Conservation (phyloP, 371 early-diverging fungal genomes). For the Apophysomyces elegans region DNA sequence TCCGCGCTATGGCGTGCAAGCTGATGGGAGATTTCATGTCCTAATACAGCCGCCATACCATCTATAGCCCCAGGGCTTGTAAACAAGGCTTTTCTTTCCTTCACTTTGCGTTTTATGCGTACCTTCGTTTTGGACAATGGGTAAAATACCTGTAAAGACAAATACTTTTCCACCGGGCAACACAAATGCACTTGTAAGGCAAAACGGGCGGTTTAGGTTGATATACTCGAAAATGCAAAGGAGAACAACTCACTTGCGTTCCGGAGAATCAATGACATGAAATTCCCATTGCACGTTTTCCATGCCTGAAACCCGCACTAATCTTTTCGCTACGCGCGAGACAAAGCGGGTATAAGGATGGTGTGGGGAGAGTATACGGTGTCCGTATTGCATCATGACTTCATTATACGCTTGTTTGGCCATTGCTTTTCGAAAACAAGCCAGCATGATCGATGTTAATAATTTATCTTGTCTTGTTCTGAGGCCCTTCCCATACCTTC, state of each 20-base stretch:
- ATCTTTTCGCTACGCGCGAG: slow-evolving; percentile 60
- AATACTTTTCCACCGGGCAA: slow-evolving; percentile 93
- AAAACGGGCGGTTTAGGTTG: background rate
- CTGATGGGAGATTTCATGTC: slow-evolving; percentile 91
- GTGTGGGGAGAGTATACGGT: slow-evolving; percentile 61
- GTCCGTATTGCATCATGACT: slow-evolving; percentile 65
- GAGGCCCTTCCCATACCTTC: slow-evolving; percentile 35
- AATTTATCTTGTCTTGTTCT: background rate
- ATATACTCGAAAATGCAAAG: background rate
- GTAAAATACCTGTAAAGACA: slow-evolving; percentile 88
- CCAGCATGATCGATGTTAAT: background rate
- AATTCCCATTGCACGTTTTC: slow-evolving; percentile 76
- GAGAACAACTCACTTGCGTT: slow-evolving; percentile 62
- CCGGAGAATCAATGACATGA: slow-evolving; percentile 79
- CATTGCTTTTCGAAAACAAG: slow-evolving; percentile 39
- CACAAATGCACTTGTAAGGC: slow-evolving; percentile 78
- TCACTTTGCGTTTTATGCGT: background rate
- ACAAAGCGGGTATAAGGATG: slow-evolving; percentile 69
- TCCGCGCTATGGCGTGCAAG: slow-evolving; percentile 83
- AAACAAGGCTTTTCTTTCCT: background rate
- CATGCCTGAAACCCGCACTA: slow-evolving; percentile 76
- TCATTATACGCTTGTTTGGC: slow-evolving; percentile 71
- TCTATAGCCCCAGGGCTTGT: slow-evolving; percentile 28
- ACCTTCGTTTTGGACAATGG: slow-evolving; percentile 76
- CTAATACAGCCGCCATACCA: slow-evolving; percentile 92